A percentile compares a stretch with the other conserved stretches of the same genome.
phyloP scores from a whole-genome alignment of 2,329 filamentous ascomycete species.

The Metarhizium album region DNA sequence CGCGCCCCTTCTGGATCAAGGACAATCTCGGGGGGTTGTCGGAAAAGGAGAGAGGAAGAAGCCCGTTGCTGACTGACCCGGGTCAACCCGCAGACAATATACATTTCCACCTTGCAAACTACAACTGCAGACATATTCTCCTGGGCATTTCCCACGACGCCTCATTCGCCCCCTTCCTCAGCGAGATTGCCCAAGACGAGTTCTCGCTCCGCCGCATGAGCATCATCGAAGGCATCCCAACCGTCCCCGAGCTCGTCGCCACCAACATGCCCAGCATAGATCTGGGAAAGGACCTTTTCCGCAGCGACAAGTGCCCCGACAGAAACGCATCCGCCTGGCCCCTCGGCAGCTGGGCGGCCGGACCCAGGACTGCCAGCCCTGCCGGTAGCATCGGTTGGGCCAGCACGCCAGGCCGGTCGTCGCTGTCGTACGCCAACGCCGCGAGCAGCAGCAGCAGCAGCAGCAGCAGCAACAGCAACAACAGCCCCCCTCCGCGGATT shows the following conservation, averaged over 20 bases:
- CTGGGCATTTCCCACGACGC: slow-evolving; percentile 53
- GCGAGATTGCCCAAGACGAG: slow-evolving; percentile 39
- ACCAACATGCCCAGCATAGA: slow-evolving; percentile 36
- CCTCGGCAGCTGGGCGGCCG: slow-evolving; percentile 10
- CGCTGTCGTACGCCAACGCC: slow-evolving; percentile 28
- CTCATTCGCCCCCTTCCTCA: slow-evolving; percentile 48
- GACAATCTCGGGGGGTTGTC: too few relatives aligned
- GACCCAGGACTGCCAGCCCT: slow-evolving; percentile 9
- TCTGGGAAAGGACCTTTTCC: slow-evolving; percentile 39
- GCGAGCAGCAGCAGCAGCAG: slow-evolving; percentile 18
- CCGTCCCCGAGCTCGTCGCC: slow-evolving; percentile 36
- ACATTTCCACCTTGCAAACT: slow-evolving; percentile 47
- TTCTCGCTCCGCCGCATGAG: slow-evolving; percentile 32
- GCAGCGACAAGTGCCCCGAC: slow-evolving; percentile 39
- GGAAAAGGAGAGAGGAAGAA: too few relatives aligned
- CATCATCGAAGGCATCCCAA: slow-evolving; percentile 43
- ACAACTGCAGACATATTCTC: slow-evolving; percentile 51
- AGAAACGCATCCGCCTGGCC: slow-evolving; percentile 1
- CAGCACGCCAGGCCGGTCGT: slow-evolving; percentile 5
- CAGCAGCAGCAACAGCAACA: slow-evolving; percentile 16
- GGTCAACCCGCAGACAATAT: slow-evolving; percentile 33
- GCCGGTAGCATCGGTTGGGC: slow-evolving; percentile 8
- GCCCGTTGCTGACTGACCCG: not conserved
- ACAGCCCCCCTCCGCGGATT: slow-evolving; percentile 20
- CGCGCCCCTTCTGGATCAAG: not conserved